These are phyloP conservation scores for Candida cerambycidarum DNA, from an alignment of 805 yeast genomes.

Conservation along the genomic window DNA sequence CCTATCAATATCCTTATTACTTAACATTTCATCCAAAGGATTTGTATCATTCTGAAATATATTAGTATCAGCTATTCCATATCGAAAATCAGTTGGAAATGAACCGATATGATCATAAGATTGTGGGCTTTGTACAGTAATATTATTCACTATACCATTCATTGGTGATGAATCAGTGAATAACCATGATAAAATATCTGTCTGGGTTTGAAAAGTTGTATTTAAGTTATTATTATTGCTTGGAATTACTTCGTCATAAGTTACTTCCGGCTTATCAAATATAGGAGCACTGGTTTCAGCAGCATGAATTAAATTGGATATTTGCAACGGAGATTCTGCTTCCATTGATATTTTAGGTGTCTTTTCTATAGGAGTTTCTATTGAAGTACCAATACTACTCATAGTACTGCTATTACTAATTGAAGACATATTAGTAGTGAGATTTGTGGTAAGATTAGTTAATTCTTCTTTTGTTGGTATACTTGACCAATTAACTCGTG, in stretches of 20 bases:
- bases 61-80: conserved; percentile 37
- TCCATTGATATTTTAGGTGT: background rate
- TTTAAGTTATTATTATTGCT: background rate
- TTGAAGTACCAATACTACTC: background rate
- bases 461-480: conserved; percentile 1
- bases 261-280: background rate
- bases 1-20: conserved; percentile 12
- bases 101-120: conserved; percentile 1
- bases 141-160: conserved; percentile 1
- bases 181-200: conserved; percentile 41
- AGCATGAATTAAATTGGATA: conserved; percentile 20
- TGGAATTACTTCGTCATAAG: background rate
- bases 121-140: background rate
- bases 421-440: background rate
- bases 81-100: conserved; percentile 8
- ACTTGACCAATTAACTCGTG: conserved; percentile 16
- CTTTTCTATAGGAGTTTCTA: background rate
- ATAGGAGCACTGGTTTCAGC: conserved; percentile 6
- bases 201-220: conserved; percentile 20
- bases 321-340: conserved; percentile 17
- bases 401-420: background rate
- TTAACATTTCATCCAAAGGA: conserved; percentile 38
- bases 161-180: conserved; percentile 30
- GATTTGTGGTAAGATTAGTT: too few relatives aligned
- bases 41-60: conserved; percentile 37